phyloP scores from a whole-genome alignment of 768 basidiomycete species.

The Peribolospora baueri region DNA sequence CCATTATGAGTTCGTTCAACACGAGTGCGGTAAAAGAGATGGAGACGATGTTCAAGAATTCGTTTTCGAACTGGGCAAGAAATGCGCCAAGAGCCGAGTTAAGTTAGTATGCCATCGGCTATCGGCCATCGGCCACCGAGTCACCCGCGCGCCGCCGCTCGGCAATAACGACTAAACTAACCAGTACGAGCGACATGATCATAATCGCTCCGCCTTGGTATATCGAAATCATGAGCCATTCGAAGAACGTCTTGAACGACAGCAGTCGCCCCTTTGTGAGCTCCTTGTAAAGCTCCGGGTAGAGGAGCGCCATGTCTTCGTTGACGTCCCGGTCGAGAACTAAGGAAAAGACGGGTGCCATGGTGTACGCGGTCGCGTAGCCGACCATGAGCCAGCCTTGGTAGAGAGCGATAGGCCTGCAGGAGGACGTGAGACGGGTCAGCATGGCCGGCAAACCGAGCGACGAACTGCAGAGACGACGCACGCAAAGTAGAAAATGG shows the following conservation, averaged over 20 bases:
- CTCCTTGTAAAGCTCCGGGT: slow-evolving; percentile 95
- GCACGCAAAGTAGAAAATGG: slow-evolving; percentile 23
- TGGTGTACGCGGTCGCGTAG: slow-evolving; percentile 39
- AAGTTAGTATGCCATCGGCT: too few relatives aligned
- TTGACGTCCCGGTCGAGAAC: slow-evolving; percentile 89
- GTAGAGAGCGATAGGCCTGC: slow-evolving; percentile 87
- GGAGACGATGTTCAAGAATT: slow-evolving; percentile 91
- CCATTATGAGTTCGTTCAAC: slow-evolving; percentile 96
- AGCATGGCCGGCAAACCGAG: neutral
- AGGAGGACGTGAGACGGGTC: slow-evolving; percentile 45
- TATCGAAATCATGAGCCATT: slow-evolving; percentile 88
- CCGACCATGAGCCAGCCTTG: slow-evolving; percentile 97
- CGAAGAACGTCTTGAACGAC: slow-evolving; percentile 95
- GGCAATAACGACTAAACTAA: too few relatives aligned
- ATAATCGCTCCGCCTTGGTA: slow-evolving; percentile 99
- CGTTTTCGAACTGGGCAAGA: slow-evolving; percentile 45
- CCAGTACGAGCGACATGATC: slow-evolving; percentile 77
- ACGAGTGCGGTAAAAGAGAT: slow-evolving; percentile 93
- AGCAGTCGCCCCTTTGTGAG: slow-evolving; percentile 85
- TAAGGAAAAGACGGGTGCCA: slow-evolving; percentile 94
- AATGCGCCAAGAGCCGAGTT: neutral
- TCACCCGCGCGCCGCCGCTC: too few relatives aligned
- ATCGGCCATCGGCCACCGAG: too few relatives aligned
- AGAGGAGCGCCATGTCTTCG: slow-evolving; percentile 78
- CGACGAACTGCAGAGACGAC: neutral